Evolutionary conservation across 1,139 yeast species (phyloP), one percentile per base, ranked within the genome.

Genomic region (Candida frijolesensis): DNA sequence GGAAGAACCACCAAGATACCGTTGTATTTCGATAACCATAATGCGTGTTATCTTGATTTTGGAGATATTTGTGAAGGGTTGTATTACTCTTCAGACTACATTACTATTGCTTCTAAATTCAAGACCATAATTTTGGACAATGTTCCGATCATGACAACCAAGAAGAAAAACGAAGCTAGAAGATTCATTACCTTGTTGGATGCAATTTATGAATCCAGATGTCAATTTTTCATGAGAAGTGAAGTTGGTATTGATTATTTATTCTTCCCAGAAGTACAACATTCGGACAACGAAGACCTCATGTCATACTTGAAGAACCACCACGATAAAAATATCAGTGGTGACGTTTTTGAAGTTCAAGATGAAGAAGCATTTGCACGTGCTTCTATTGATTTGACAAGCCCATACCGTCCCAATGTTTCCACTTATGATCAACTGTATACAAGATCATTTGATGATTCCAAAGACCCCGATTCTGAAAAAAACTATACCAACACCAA

Each of bases 301-400:
- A 51, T 55, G 38, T 51, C 50, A 37, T 53, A 54, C 44, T 19
- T 46, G 32, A 42, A 42, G 67, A 65, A 25, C 10, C 27, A 35
- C 34, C 19, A 55, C 54, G 57, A 59, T 19, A 43, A 53, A 47
- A 54, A 53, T 16, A 46, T 48, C 4, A 56, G 52, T 18, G 54
- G 53, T 4, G 65, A 68, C 51, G 65, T 67, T 34, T 60, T 74
- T 22, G 72, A 74, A 51, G 83, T 81, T 2, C 85, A 82, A 58
- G 85, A 84, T 51, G 86, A 83, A 58, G 91, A 86, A 61, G 84
- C 84, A 87, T 84, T 71, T 63, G 81, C 90, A 2, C 79, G 78
- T 54, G 85, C 90, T 0, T 74, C 78, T 16, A 80, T 83, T 48
- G 90, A 84, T 34, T 62, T 84, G 52, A 68, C 73, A 3, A 79